A percentile compares a stretch with the other conserved stretches of the same genome.
These are phyloP conservation scores for Cladosporium cucumerinum DNA, from an alignment of 2,329 filamentous ascomycete genomes.

Conservation along the genomic window DNA sequence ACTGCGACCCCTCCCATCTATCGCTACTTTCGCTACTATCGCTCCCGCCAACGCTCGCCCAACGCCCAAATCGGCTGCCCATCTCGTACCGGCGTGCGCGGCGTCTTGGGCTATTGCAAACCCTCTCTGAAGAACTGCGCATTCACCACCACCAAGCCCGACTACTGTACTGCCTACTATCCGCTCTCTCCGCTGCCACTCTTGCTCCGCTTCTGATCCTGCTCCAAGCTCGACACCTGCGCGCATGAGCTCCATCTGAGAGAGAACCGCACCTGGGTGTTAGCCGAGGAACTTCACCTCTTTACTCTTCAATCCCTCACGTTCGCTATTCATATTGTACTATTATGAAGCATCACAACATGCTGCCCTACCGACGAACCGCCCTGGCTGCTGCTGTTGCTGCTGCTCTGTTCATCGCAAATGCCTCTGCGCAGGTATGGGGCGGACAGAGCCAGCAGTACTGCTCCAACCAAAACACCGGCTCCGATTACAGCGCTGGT, in stretches of 20 bases:
- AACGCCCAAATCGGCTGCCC: not conserved
- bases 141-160: not conserved
- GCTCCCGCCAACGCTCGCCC: constrained; percentile 8
- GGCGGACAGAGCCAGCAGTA: constrained; percentile 36
- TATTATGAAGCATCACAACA: constrained; percentile 24
- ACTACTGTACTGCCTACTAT: not conserved
- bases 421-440: constrained; percentile 12
- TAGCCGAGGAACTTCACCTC: constrained; percentile 3
- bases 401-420: constrained; percentile 15
- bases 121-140: not conserved
- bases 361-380: constrained; percentile 27
- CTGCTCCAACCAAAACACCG: constrained; percentile 47
- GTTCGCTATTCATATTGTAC: constrained; percentile 9
- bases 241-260: constrained; percentile 10
- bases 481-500: constrained; percentile 36
- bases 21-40: not conserved
- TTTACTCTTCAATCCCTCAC: not conserved
- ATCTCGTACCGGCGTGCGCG: constrained; percentile 1
- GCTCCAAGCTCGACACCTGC: not conserved
- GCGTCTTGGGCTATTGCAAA: not conserved
- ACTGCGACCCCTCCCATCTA: constrained; percentile 6
- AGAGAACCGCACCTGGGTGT: constrained; percentile 1
- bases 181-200: not conserved
- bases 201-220: constrained; percentile 1
- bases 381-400: constrained; percentile 15